Evolutionary conservation across 192 early-diverging fungal species (phyloP).

Genomic region (Obelidium mucronatum): DNA sequence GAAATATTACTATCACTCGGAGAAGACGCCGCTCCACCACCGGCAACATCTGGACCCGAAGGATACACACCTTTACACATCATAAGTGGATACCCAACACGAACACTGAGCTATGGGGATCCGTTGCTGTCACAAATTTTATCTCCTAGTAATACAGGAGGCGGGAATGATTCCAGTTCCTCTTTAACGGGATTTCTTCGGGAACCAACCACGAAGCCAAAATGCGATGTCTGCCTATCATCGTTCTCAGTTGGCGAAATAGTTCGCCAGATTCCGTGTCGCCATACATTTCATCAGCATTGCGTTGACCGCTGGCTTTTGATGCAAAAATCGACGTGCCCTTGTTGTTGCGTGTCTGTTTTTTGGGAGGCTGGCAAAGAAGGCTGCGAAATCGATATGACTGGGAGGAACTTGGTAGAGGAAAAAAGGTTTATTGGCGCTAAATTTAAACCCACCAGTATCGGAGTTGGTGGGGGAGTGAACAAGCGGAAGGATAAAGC

Average conservation of each 20-base stretch:
- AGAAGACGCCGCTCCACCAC: background rate
- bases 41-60: background rate
- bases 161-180: background rate
- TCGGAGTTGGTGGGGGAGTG: background rate
- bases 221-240: slow-evolving; percentile 39
- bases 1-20: background rate
- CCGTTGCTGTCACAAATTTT: no score
- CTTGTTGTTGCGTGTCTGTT: slow-evolving; percentile 43
- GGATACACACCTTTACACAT: slow-evolving; percentile 53
- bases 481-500: no score
- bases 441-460: background rate
- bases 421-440: background rate
- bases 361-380: slow-evolving; percentile 25
- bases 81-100: slow-evolving; percentile 46
- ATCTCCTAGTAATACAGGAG: no score
- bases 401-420: slow-evolving; percentile 12
- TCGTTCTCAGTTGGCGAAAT: slow-evolving; percentile 30
- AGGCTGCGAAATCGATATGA: slow-evolving; percentile 10
- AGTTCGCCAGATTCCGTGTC: slow-evolving; percentile 47
- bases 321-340: slow-evolving; percentile 45
- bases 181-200: background rate
- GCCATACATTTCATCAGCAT: slow-evolving; percentile 48
- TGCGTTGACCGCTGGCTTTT: slow-evolving; percentile 57
- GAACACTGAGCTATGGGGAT: slow-evolving; percentile 1
- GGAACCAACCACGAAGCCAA: background rate